Evolutionary conservation across 768 basidiomycete genomes (phyloP).

Genomic region (Tylopilus intermedius): DNA sequence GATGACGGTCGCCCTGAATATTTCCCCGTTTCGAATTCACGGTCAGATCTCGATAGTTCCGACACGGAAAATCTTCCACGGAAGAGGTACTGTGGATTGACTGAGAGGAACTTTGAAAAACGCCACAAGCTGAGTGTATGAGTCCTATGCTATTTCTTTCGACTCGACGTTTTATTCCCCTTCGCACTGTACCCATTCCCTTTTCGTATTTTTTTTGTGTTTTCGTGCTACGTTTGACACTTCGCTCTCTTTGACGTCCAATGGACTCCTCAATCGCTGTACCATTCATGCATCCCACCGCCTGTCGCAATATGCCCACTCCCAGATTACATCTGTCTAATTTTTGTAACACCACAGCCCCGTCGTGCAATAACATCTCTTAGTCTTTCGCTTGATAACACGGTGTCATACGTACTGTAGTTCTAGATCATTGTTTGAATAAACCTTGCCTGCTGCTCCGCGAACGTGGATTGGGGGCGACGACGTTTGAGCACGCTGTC

Average conservation of each 20-base stretch:
- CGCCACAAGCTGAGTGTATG: conserved; percentile 25
- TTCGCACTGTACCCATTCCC: not conserved
- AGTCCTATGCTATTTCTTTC: conserved; percentile 10
- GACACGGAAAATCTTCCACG: conserved; percentile 23
- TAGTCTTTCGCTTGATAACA: conserved; percentile 10
- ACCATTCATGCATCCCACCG: conserved; percentile 25
- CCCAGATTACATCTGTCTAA: conserved; percentile 26
- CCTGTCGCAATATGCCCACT: conserved; percentile 21
- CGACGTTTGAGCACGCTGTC: conserved; percentile 15
- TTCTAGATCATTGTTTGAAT: conserved; percentile 25
- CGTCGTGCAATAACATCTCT: conserved; percentile 13
- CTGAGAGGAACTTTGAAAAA: conserved; percentile 24
- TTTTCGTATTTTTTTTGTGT: not conserved
- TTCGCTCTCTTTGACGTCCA: conserved; percentile 17
- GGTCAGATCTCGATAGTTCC: conserved; percentile 31
- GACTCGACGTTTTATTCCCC: conserved; percentile 4
- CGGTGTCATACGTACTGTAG: conserved; percentile 25
- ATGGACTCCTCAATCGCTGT: conserved; percentile 22
- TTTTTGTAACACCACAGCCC: conserved; percentile 27
- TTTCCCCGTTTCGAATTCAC: conserved; percentile 33
- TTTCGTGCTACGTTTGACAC: conserved; percentile 13
- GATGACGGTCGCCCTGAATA: conserved; percentile 30
- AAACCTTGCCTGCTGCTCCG: conserved; percentile 6
- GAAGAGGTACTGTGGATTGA: conserved; percentile 21
- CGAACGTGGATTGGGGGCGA: conserved; percentile 11